Percentiles rank a stretch among this genome's conserved stretches.
Conservation (phyloP, 805 yeast genomes). For the Candida cerambycidarum region DNA sequence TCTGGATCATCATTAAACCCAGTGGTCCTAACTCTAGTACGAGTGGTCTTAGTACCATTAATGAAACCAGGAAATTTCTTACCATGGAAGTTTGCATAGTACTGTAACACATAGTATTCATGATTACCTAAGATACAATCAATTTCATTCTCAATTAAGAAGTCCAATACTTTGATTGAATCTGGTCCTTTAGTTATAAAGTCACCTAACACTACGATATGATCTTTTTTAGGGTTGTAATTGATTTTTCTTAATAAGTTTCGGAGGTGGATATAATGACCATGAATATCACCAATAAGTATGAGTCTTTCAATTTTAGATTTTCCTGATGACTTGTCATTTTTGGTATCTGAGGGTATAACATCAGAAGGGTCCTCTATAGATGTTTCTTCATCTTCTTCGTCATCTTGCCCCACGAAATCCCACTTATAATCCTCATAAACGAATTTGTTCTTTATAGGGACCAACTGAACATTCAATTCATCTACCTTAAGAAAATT, state of each 20-base stretch:
- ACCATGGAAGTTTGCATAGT: conserved; percentile 63
- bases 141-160: conserved; percentile 54
- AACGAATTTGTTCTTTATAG: conserved; percentile 16
- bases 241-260: conserved; percentile 51
- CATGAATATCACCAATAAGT: conserved; percentile 87
- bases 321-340: no score
- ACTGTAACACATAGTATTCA: conserved; percentile 67
- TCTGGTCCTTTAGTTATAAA: conserved; percentile 83
- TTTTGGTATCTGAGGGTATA: no score
- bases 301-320: conserved; percentile 52
- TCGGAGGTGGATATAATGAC: conserved; percentile 58
- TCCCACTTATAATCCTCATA: background rate
- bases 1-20: conserved; percentile 38
- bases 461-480: conserved; percentile 24
- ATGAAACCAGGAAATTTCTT: conserved; percentile 34
- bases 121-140: conserved; percentile 88
- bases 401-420: conserved; percentile 7
- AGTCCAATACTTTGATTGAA: conserved; percentile 67
- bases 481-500: conserved; percentile 26
- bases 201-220: conserved; percentile 76
- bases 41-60: no score
- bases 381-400: background rate
- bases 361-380: no score
- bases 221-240: conserved; percentile 50
- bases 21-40: no score